Evolutionary conservation across 768 basidiomycete species (phyloP).

Genomic region (Strobilomyces echinocephalus): DNA sequence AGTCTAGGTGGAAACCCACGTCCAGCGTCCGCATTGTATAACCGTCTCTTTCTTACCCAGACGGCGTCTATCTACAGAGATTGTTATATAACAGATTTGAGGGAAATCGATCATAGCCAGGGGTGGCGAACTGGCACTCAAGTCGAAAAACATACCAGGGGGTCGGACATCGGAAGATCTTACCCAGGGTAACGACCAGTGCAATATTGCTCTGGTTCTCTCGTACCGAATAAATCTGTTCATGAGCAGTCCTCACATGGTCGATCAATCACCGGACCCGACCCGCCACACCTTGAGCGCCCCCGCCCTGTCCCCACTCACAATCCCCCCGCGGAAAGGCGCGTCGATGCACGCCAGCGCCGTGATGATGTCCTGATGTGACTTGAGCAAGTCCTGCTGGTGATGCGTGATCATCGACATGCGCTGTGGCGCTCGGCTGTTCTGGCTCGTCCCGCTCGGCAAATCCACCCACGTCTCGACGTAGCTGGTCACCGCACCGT

Average conservation of each 20-base stretch:
- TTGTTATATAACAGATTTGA: too few relatives aligned
- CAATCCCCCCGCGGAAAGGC: constrained; percentile 86
- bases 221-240: neutral
- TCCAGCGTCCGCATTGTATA: too few relatives aligned
- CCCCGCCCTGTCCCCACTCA: constrained; percentile 89
- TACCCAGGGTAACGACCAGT: too few relatives aligned
- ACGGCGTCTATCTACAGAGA: too few relatives aligned
- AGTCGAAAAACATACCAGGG: too few relatives aligned
- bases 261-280: constrained; percentile 46
- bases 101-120: too few relatives aligned
- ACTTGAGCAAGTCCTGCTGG: constrained; percentile 78
- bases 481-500: constrained; percentile 46
- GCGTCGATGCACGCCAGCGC: constrained; percentile 84
- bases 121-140: too few relatives aligned
- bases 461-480: constrained; percentile 60
- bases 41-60: too few relatives aligned
- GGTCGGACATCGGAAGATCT: too few relatives aligned
- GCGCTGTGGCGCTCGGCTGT: constrained; percentile 66
- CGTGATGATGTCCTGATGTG: constrained; percentile 89
- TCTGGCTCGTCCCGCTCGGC: constrained; percentile 41
- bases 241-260: neutral
- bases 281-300: constrained; percentile 88
- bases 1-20: too few relatives aligned
- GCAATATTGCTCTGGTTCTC: too few relatives aligned
- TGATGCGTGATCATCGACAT: constrained; percentile 75